Conservation (phyloP, 106 monocot genomes). For the Allium cepa region DNA sequence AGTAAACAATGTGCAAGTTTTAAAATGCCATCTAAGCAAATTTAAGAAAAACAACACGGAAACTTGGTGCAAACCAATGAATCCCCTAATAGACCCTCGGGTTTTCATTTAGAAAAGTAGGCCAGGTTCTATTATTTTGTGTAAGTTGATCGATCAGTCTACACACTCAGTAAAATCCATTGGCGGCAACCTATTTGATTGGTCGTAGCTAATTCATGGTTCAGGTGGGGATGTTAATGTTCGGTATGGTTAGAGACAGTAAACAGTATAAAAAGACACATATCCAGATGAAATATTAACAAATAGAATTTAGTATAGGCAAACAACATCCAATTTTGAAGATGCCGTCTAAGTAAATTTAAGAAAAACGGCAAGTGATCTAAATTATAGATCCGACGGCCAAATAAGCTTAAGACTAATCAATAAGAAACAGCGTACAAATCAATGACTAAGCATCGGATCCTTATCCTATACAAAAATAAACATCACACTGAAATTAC, state of each 20-base stretch:
- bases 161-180: too few species aligned
- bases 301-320: neutral
- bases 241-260: too few species aligned
- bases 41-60: neutral
- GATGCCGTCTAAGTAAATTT: neutral
- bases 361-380: slow-evolving; percentile 3
- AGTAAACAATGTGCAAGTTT: too few species aligned
- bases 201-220: too few species aligned
- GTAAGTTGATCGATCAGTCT: too few species aligned
- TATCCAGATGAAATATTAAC: slow-evolving; percentile 6
- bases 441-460: slow-evolving; percentile 1
- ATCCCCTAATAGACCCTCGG: too few species aligned
- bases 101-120: too few species aligned
- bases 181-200: too few species aligned
- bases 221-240: too few species aligned
- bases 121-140: too few species aligned
- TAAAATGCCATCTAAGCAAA: neutral
- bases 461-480: slow-evolving; percentile 2
- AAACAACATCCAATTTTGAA: slow-evolving; percentile 9
- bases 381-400: slow-evolving; percentile 5
- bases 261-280: neutral
- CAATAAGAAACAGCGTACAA: neutral
- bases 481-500: neutral
- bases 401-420: neutral
- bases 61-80: too few species aligned